Evolutionary conservation across 331 rosid genomes (phyloP).

Genomic region (Malus hybrid): DNA sequence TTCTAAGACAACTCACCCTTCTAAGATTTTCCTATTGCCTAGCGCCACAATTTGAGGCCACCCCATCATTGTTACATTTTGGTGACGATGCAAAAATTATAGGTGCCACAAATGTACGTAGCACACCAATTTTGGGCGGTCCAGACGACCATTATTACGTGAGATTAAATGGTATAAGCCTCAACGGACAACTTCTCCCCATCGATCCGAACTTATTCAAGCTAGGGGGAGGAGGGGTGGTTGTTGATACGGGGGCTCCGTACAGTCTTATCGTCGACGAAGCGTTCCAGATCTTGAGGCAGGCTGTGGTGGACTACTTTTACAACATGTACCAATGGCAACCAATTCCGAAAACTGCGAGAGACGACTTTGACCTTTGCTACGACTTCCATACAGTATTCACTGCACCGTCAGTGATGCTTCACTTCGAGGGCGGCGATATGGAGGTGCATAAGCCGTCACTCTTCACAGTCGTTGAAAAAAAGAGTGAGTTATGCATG

Average conservation of each 20-base stretch:
- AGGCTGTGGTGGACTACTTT: not conserved
- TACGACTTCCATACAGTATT: not conserved
- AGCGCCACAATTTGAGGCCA: not conserved
- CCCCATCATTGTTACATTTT: not conserved
- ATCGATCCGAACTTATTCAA: not conserved
- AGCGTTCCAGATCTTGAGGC: not conserved
- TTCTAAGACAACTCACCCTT: not conserved
- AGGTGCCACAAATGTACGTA: not conserved
- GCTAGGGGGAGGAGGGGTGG: not conserved
- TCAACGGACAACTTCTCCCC: not conserved
- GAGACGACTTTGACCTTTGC: not conserved
- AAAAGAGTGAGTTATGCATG: not conserved
- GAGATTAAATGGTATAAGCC: not conserved
- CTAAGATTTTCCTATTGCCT: not conserved
- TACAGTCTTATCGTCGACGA: not conserved
- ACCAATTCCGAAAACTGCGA: not conserved
- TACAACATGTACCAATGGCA: not conserved
- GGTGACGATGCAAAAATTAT: not conserved
- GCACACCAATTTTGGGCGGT: not conserved
- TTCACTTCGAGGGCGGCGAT: not conserved
- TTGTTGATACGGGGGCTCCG: not conserved
- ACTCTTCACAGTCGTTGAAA: not conserved
- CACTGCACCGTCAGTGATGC: not conserved
- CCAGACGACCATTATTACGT: not conserved
- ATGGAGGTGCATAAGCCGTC: not conserved